A percentile compares a stretch with the other conserved stretches of the same genome.
Evolutionary conservation across 352 stramenopile genomes (phyloP).

Genomic region (Phytophthora quininea): DNA sequence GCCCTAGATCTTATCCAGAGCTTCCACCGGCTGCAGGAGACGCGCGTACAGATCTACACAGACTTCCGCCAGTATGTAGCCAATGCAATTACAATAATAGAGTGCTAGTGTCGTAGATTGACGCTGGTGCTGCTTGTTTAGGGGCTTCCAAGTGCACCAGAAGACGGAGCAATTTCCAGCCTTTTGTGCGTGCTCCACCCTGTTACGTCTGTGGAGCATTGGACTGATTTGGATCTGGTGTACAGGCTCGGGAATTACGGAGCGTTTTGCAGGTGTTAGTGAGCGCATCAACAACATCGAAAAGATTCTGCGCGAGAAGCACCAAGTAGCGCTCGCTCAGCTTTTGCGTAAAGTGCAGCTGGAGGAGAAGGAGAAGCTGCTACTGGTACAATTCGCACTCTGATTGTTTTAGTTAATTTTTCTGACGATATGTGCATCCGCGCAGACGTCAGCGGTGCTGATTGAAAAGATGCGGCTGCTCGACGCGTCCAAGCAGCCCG

Average conservation of each 20-base stretch:
- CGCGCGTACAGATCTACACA: slow-evolving; percentile 71
- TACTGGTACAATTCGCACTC: slow-evolving; percentile 46
- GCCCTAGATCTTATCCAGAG: slow-evolving; percentile 33
- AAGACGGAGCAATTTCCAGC: slow-evolving; percentile 61
- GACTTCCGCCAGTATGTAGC: slow-evolving; percentile 59
- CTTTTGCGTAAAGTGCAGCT: slow-evolving; percentile 75
- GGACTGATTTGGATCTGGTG: background rate
- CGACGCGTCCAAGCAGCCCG: slow-evolving; percentile 39
- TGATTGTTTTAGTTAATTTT: background rate
- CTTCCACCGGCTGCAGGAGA: slow-evolving; percentile 68
- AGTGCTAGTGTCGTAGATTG: background rate
- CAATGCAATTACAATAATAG: background rate
- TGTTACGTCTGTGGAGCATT: background rate
- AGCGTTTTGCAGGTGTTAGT: slow-evolving; percentile 70
- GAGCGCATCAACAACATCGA: slow-evolving; percentile 76
- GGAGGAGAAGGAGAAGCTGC: slow-evolving; percentile 85
- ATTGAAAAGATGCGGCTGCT: slow-evolving; percentile 86
- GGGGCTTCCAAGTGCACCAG: slow-evolving; percentile 72
- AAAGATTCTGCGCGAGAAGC: slow-evolving; percentile 38
- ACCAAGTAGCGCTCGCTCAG: slow-evolving; percentile 49
- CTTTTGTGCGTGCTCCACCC: slow-evolving; percentile 55
- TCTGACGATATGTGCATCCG: background rate
- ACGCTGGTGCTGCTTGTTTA: slow-evolving; percentile 18
- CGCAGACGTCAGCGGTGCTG: slow-evolving; percentile 76
- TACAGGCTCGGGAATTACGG: slow-evolving; percentile 63